These are phyloP conservation scores for Stagonosporopsis rhizophila DNA, from an alignment of 2,329 filamentous ascomycete species.

Conservation along the genomic window DNA sequence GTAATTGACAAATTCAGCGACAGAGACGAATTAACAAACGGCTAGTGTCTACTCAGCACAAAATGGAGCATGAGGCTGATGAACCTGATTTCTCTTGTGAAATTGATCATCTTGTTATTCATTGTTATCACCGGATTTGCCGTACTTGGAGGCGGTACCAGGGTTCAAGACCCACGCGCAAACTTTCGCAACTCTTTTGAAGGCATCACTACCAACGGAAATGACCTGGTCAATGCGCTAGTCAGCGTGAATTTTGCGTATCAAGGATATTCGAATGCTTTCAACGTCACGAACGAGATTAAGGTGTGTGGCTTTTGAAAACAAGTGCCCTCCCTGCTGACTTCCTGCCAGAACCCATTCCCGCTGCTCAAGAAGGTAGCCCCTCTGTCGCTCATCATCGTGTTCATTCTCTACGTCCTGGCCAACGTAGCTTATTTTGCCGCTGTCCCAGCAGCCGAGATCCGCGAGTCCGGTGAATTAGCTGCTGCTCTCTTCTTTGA, in stretches of 20 bases:
- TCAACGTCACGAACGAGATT: conserved; percentile 45
- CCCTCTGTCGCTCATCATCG: conserved; percentile 58
- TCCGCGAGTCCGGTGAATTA: conserved; percentile 61
- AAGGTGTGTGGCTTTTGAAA: conserved; percentile 22
- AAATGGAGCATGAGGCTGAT: conserved; percentile 38
- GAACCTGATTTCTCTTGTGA: conserved; percentile 54
- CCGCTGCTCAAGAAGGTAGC: conserved; percentile 60
- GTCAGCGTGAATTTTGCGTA: conserved; percentile 46
- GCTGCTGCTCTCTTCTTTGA: conserved; percentile 67
- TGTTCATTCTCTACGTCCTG: conserved; percentile 50
- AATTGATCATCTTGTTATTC: conserved; percentile 68
- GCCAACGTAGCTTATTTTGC: conserved; percentile 38
- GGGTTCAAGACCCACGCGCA: conserved; percentile 31
- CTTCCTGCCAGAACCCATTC: conserved; percentile 60
- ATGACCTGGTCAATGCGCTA: conserved; percentile 39
- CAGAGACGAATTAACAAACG: neutral
- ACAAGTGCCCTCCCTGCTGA: neutral
- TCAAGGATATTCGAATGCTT: conserved; percentile 41
- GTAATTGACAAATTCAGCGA: neutral
- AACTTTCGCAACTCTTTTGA: conserved; percentile 41
- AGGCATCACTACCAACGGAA: conserved; percentile 37
- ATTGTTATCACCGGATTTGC: conserved; percentile 42
- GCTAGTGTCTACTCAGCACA: conserved; percentile 33
- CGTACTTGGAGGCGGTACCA: conserved; percentile 38
- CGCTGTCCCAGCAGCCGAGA: conserved; percentile 53